Evolutionary conservation across 208 protist genomes (phyloP), one percentile per base, ranked within the genome.

Genomic region (Trypanosoma rangeli): DNA sequence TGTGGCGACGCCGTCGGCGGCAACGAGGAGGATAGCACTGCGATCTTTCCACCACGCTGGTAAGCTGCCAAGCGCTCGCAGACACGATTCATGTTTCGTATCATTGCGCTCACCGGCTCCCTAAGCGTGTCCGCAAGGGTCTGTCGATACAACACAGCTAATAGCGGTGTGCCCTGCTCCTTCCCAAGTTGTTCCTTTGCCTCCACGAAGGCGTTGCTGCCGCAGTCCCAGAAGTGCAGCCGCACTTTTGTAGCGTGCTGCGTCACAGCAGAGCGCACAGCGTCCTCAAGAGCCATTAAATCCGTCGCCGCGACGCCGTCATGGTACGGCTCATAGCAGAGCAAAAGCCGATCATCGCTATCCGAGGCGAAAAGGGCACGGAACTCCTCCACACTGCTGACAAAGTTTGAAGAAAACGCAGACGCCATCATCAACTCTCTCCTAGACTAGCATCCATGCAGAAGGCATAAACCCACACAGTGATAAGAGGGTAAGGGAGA

Each of bases 201-300:
- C 3, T 63, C 64, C 5, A 44, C 61, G 70, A 94, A 94, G 18
- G 76, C 69, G 3, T 58, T 28, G 59, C 70, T 80, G 3, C 73
- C 70, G 73, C 86, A 94, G 59, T 94, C 74, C 89, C 89, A 94
- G 2, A 92, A n/a, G 55, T 80, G 86, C 12, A 94, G 63, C 15
- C 58, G 22, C 15, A 92, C 24, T 12, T 37, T 53, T 5, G 76
- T 56, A n/a, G 67, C 54, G 71, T 79, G 60, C 52, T 61, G 10
- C 46, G 49, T 64, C 5, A 61, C 74, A 0, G 78, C 72, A 16
- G 64, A 31, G n/a, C 68, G 54, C 29, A 91, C 79, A 42, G 67
- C 31, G 2, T 61, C 12, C 33, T 85, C 62, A 26, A 95, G 80
- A 0, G 20, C 18, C n/a, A 24, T 8, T 31, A 93, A 74, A 15